phyloP scores from a whole-genome alignment of 2,329 filamentous ascomycete species.

The Neoarthrinium moseri region DNA sequence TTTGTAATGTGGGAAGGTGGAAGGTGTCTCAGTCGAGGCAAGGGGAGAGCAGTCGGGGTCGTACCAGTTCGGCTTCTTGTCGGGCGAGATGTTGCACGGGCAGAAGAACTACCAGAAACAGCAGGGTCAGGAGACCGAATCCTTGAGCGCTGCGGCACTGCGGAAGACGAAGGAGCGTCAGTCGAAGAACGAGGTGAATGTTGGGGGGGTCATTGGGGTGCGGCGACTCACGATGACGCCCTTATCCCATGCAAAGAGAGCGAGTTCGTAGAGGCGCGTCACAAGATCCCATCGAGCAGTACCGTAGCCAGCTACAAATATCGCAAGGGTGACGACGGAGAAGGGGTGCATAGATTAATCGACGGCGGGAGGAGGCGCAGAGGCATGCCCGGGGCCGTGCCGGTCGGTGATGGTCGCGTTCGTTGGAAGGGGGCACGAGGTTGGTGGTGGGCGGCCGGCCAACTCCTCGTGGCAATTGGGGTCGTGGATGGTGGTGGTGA shows the following conservation, averaged over 20 bases:
- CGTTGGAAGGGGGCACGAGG: no score
- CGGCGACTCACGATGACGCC: slow-evolving; percentile 77
- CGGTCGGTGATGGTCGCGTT: no score
- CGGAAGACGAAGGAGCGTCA: slow-evolving; percentile 13
- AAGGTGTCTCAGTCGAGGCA: no score
- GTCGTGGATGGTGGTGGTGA: no score
- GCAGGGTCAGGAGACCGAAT: slow-evolving; percentile 75
- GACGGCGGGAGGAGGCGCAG: slow-evolving; percentile 4
- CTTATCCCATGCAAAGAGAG: slow-evolving; percentile 98
- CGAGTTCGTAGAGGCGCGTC: slow-evolving; percentile 93
- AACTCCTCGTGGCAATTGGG: no score
- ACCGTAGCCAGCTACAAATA: slow-evolving; percentile 99
- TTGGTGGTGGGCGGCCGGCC: no score
- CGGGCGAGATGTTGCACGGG: slow-evolving; percentile 82
- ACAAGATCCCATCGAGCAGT: slow-evolving; percentile 99
- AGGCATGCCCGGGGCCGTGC: slow-evolving; percentile 9
- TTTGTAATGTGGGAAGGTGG: no score
- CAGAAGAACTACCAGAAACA: slow-evolving; percentile 82
- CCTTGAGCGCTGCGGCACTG: slow-evolving; percentile 84
- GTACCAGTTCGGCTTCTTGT: slow-evolving; percentile 77
- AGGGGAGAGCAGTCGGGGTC: slow-evolving; percentile 26
- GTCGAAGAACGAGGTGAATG: no score
- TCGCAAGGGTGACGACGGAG: slow-evolving; percentile 90
- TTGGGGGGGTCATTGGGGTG: slow-evolving; percentile 8
- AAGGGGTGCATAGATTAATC: slow-evolving; percentile 87